Base-by-base conservation (phyloP, 306 rosid genomes). In the Pyrus betulifolia region DNA sequence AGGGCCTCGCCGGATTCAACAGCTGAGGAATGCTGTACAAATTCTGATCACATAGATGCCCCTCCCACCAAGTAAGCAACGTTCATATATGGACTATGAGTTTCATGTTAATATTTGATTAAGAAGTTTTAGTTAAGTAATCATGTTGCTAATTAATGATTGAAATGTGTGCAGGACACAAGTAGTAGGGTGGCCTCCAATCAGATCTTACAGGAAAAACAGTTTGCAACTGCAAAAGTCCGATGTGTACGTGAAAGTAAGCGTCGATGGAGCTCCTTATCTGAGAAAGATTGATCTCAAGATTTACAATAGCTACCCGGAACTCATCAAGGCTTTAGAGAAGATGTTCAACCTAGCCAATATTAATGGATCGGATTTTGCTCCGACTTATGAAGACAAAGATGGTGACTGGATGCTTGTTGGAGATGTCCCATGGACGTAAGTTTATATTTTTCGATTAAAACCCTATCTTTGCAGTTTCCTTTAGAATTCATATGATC, bases 331-430 rank as follows among this genome's bases (percentile, higher is more conserved):
- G 85, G 96, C 97, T 42, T 86, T 95, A 71, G 82, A 95, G 74
- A 78, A 25, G 59, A 80, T 95, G 89, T 92, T 95, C 87, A 86
- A 84, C 62, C 84, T 96, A 76, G 80, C 89, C 69, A 64, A 64
- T 11, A 78, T 64, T 31, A 72, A 83, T 79, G 90, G 91, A 74
- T 83, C 87, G 38, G 97, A 91, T 11, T 88, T 68, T 81, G 92
- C 85, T 77, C 98, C 89, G 15, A 91, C 92, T 57, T 93, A 93
- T 49, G 93, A 93, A 76, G 98, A 93, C 71, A 93, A 88, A 62
- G 98, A 93, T 69, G 97, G 97, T 61, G 98, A 93, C 42, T 93
- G 98, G 97, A 93, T 91, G 98, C 82, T 93, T 11, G 96, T 89
- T 74, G 98, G 98, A 87, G 98, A 93, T 78, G 98, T 93, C 78